Conservation (phyloP, 352 stramenopile species). For the Globisporangium spiculum region DNA sequence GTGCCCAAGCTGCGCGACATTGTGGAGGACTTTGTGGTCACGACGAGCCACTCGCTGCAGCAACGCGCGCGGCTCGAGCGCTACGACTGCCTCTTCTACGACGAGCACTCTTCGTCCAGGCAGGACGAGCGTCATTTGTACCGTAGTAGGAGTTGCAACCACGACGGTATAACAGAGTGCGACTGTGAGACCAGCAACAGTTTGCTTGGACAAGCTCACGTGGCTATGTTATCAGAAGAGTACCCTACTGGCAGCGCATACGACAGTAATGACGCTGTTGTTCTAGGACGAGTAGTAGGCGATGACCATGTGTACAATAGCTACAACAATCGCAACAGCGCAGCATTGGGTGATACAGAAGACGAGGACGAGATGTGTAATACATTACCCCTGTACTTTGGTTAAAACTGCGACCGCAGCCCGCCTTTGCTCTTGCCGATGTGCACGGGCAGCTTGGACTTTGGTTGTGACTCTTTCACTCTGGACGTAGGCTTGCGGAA, state of each 20-base stretch:
- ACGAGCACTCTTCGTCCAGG: slow-evolving; percentile 2
- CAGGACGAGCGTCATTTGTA: background rate
- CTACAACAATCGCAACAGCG: background rate
- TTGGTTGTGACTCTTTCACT: slow-evolving; percentile 22
- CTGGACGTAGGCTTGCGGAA: slow-evolving; percentile 62
- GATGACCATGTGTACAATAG: background rate
- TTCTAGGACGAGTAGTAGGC: background rate
- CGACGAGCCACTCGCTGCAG: slow-evolving; percentile 15
- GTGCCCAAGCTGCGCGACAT: slow-evolving; percentile 12
- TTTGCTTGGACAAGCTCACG: background rate
- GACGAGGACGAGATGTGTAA: background rate
- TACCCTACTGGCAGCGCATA: background rate
- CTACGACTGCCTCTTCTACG: slow-evolving; percentile 15
- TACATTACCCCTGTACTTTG: slow-evolving; percentile 15
- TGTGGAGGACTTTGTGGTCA: slow-evolving; percentile 14
- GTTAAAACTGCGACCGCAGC: slow-evolving; percentile 62
- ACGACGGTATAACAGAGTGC: background rate
- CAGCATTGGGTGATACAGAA: background rate
- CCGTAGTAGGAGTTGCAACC: background rate
- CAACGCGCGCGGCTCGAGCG: slow-evolving; percentile 10
- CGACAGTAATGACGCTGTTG: background rate
- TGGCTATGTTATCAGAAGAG: background rate
- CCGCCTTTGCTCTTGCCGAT: slow-evolving; percentile 84
- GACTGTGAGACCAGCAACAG: background rate
- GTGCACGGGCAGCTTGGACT: slow-evolving; percentile 61